phyloP scores from a whole-genome alignment of 23 red algal genomes.

The Pyropia yezoensis region DNA sequence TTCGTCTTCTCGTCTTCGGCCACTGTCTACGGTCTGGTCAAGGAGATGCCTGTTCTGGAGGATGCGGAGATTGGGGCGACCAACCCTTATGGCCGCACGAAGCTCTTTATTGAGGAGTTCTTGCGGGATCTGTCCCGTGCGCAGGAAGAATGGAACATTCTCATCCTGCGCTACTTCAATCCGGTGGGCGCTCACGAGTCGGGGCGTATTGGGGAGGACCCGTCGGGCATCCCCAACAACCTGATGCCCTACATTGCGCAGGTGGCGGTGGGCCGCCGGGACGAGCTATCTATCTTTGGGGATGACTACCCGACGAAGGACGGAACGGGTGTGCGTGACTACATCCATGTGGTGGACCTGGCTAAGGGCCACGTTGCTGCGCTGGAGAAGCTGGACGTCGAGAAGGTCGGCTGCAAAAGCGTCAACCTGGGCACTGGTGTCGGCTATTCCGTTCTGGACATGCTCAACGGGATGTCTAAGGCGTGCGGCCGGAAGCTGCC shows the following conservation, averaged over 20 bases:
- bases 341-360: slow-evolving; percentile 99
- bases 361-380: slow-evolving; percentile 97
- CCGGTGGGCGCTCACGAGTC: slow-evolving; percentile 88
- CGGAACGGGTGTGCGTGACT: slow-evolving; percentile 95
- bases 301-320: slow-evolving; percentile 93
- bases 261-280: slow-evolving; percentile 90
- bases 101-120: slow-evolving; percentile 99
- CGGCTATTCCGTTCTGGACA: slow-evolving; percentile 79
- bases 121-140: slow-evolving; percentile 72
- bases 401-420: slow-evolving; percentile 60
- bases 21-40: slow-evolving; percentile 89
- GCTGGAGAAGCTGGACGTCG: slow-evolving; percentile 51
- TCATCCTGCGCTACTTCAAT: slow-evolving; percentile 99
- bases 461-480: slow-evolving; percentile 87
- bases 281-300: slow-evolving; percentile 83
- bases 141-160: slow-evolving; percentile 66
- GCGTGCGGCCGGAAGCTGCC: slow-evolving; percentile 68
- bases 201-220: slow-evolving; percentile 93
- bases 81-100: slow-evolving; percentile 97
- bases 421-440: slow-evolving; percentile 95
- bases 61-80: slow-evolving; percentile 71
- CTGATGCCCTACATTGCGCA: slow-evolving; percentile 99
- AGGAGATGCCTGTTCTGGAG: slow-evolving; percentile 90
- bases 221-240: slow-evolving; percentile 93
- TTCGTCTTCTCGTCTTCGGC: slow-evolving; percentile 99